phyloP scores from a whole-genome alignment of 129 eudicot genomes.

The Sambucus nigra region DNA sequence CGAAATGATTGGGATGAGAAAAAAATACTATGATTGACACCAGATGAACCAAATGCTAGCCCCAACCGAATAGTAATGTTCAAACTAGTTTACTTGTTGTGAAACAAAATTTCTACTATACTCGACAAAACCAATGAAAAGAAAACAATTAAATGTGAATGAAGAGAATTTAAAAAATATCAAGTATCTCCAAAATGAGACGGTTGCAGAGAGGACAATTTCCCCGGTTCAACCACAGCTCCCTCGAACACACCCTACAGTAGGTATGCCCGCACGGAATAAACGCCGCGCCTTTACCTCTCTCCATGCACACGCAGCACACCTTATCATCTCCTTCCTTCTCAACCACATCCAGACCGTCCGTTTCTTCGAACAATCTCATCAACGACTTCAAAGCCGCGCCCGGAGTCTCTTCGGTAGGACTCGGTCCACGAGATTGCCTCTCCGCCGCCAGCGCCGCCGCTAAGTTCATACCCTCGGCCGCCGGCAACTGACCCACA shows the following conservation, averaged over 20 bases:
- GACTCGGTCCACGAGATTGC: conserved; percentile 10
- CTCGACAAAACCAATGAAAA: too few relatives aligned
- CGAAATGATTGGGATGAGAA: too few relatives aligned
- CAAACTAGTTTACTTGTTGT: too few relatives aligned
- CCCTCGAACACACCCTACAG: conserved; percentile 44
- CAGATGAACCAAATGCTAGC: too few relatives aligned
- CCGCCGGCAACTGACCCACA: conserved; percentile 10
- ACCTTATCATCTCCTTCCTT: conserved; percentile 7
- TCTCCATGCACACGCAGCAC: conserved; percentile 49
- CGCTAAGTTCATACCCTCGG: conserved; percentile 34
- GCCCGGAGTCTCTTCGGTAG: conserved; percentile 4
- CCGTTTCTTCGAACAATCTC: conserved; percentile 32
- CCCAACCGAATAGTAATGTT: too few relatives aligned
- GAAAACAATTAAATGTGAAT: too few relatives aligned
- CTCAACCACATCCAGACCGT: conserved; percentile 2
- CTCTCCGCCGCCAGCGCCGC: conserved; percentile 50
- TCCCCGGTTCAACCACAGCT: conserved; percentile 40
- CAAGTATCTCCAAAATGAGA: conserved; percentile 37
- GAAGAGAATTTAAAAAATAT: conserved; percentile 42
- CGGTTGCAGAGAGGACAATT: conserved; percentile 47
- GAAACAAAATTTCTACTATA: too few relatives aligned
- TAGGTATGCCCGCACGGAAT: conserved; percentile 59
- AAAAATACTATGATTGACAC: too few relatives aligned
- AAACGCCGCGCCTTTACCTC: conserved; percentile 43
- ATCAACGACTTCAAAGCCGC: conserved; percentile 36